Conservation (phyloP, 2,329 filamentous ascomycete species). For the Epichloe glyceriae region DNA sequence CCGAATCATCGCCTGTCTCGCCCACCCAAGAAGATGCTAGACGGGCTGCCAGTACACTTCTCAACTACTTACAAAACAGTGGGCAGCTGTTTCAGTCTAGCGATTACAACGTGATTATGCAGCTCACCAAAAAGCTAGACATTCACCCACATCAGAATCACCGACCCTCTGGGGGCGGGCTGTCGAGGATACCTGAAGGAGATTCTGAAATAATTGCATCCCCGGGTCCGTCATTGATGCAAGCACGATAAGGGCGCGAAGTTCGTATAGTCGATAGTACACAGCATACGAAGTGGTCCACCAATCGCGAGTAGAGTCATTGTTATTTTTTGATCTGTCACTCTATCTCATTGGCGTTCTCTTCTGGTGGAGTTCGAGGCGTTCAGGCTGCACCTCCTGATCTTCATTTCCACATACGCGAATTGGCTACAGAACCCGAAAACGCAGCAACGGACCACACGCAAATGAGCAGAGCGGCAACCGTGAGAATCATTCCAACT, state of each 20-base stretch:
- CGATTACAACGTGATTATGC: slow-evolving; percentile 66
- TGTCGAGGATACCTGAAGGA: slow-evolving; percentile 45
- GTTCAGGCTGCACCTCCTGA: background rate
- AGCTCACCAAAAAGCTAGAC: slow-evolving; percentile 75
- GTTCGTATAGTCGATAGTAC: background rate
- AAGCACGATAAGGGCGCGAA: slow-evolving; percentile 13
- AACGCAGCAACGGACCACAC: background rate
- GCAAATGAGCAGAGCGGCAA: background rate
- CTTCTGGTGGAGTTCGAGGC: background rate
- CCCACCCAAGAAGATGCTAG: slow-evolving; percentile 79
- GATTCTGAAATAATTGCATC: slow-evolving; percentile 33
- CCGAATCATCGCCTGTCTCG: slow-evolving; percentile 47
- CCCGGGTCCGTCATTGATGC: slow-evolving; percentile 16
- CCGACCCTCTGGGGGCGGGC: slow-evolving; percentile 28
- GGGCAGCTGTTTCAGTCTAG: slow-evolving; percentile 56
- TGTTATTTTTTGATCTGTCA: background rate
- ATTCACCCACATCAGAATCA: slow-evolving; percentile 40
- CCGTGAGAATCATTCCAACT: no score
- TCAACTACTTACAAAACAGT: slow-evolving; percentile 63
- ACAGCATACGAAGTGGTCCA: no score
- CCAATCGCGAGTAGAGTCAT: no score
- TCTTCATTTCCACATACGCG: background rate
- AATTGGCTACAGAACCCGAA: background rate
- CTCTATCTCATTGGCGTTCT: background rate
- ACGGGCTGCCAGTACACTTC: slow-evolving; percentile 65